phyloP scores from a whole-genome alignment of 2,329 filamentous ascomycete genomes.

The Fusarium pseudoanthophilum region DNA sequence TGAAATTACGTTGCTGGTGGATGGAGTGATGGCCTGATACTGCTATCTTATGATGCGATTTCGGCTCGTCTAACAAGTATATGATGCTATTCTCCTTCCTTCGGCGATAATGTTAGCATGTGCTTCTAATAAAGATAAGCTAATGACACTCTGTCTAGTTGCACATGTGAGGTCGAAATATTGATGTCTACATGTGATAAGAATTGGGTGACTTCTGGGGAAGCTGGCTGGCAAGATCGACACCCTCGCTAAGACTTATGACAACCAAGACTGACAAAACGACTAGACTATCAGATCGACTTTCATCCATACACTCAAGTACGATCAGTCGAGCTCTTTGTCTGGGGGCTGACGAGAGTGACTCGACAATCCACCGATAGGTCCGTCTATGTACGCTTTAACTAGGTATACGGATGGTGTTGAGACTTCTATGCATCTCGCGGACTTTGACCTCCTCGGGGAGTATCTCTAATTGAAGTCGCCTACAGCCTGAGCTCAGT shows the following conservation, averaged over 20 bases:
- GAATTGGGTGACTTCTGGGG: not conserved
- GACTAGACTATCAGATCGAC: accelerated
- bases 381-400: not conserved
- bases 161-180: not conserved
- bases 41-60: not conserved
- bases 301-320: not conserved
- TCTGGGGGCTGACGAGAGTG: not conserved
- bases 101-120: not conserved
- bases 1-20: not conserved
- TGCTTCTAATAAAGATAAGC: not conserved
- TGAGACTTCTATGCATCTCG: not conserved
- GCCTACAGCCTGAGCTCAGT: no score
- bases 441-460: not conserved
- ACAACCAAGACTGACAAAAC: not conserved
- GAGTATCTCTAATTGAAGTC: not conserved
- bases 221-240: not conserved
- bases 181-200: not conserved
- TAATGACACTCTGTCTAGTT: accelerated
- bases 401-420: not conserved
- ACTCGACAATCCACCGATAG: not conserved
- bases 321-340: no score
- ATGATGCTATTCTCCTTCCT: not conserved
- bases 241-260: not conserved
- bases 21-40: not conserved
- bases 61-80: not conserved